Evolutionary conservation across 2,329 filamentous ascomycete genomes (phyloP).

Genomic region (Nothomitra cinnamomea): DNA sequence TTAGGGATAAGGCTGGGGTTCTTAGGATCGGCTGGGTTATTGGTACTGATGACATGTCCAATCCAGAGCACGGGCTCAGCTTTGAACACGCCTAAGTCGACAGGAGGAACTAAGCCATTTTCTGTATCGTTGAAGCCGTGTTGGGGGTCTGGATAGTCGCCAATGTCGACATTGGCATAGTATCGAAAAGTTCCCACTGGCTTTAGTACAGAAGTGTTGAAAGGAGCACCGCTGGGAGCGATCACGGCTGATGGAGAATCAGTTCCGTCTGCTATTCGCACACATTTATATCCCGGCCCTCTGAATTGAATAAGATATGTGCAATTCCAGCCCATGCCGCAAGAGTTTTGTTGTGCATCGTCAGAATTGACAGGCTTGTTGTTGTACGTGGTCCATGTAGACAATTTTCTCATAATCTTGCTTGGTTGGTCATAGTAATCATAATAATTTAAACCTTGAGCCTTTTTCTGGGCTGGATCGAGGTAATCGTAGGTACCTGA

Average conservation of each 20-base stretch:
- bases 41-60: slow-evolving; percentile 19
- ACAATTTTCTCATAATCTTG: slow-evolving; percentile 18
- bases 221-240: slow-evolving; percentile 15
- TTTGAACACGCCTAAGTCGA: slow-evolving; percentile 18
- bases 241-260: slow-evolving; percentile 9
- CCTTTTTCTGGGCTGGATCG: too few relatives aligned
- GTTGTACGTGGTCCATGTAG: slow-evolving; percentile 19
- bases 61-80: slow-evolving; percentile 22
- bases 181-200: slow-evolving; percentile 19
- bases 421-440: slow-evolving; percentile 23
- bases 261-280: slow-evolving; percentile 16
- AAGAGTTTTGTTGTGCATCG: slow-evolving; percentile 15
- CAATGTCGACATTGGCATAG: slow-evolving; percentile 16
- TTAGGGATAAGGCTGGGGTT: slow-evolving; percentile 17
- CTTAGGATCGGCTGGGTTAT: slow-evolving; percentile 14
- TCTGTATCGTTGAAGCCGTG: slow-evolving; percentile 11
- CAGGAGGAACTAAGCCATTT: slow-evolving; percentile 14
- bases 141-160: slow-evolving; percentile 19
- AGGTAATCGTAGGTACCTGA: slow-evolving; percentile 22
- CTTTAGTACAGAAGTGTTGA: slow-evolving; percentile 17
- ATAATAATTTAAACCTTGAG: slow-evolving; percentile 14
- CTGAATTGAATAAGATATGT: slow-evolving; percentile 20
- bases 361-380: slow-evolving; percentile 16
- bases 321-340: slow-evolving; percentile 21
- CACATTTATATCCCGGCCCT: slow-evolving; percentile 22